These are phyloP conservation scores for Wallacemonas sp. DNA, from an alignment of 208 protist genomes.

Conservation along the genomic window DNA sequence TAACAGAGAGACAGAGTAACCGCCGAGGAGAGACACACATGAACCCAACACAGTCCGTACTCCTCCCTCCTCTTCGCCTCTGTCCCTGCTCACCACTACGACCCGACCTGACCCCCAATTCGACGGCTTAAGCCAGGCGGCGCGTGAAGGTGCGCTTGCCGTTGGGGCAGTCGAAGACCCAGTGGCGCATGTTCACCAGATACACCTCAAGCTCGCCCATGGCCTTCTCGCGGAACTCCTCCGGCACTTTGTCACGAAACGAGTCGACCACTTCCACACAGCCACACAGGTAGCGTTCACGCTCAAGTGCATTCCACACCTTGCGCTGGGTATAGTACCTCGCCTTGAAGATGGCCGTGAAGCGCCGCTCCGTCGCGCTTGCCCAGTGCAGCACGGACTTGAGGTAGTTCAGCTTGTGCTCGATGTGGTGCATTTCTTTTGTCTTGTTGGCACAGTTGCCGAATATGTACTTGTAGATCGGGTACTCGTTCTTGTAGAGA, in stretches of 20 bases:
- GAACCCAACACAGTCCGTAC: neutral
- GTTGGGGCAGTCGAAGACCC: constrained; percentile 90
- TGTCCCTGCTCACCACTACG: too few species aligned
- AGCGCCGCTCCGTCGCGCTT: constrained; percentile 62
- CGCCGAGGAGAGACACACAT: neutral
- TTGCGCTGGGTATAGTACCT: constrained; percentile 79
- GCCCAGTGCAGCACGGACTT: constrained; percentile 80
- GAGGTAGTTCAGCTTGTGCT: constrained; percentile 85
- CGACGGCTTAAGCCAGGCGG: constrained; percentile 39
- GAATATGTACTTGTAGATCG: constrained; percentile 69
- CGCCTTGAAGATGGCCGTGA: constrained; percentile 78
- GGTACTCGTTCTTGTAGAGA: constrained; percentile 61
- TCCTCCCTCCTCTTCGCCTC: neutral
- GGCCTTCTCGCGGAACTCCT: constrained; percentile 77
- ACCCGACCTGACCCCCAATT: too few species aligned
- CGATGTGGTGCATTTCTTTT: constrained; percentile 60
- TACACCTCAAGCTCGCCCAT: constrained; percentile 79
- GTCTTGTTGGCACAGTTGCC: constrained; percentile 71
- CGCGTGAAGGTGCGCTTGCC: constrained; percentile 82
- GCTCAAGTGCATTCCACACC: constrained; percentile 88
- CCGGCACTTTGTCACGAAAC: constrained; percentile 70
- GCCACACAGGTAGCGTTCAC: constrained; percentile 80
- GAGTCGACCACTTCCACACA: constrained; percentile 82
- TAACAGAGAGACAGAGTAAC: neutral
- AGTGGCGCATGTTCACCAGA: constrained; percentile 85